Percentiles rank a stretch among this genome's conserved stretches.
Evolutionary conservation across 169 alveolate genomes (phyloP).

Genomic region (Cryptosporidium parvum): DNA sequence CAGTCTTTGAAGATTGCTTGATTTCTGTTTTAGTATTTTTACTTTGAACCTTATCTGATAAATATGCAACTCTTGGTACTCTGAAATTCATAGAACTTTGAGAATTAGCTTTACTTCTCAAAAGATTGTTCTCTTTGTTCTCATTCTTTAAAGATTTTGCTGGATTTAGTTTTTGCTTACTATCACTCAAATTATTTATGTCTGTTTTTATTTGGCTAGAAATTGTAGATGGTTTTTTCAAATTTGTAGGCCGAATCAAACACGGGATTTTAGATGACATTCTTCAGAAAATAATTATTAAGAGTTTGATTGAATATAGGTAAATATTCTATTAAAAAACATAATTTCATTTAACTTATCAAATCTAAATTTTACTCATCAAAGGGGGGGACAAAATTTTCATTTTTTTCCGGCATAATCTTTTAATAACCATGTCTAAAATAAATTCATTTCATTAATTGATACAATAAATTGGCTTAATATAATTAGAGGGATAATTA

Average conservation of each 20-base stretch:
- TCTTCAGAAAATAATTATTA: background rate
- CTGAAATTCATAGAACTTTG: background rate
- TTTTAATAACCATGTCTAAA: background rate
- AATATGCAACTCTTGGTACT: constrained; percentile 64
- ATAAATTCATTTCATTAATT: background rate
- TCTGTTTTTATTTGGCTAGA: background rate
- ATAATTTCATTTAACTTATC: background rate
- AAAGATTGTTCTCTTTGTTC: background rate
- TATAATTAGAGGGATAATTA: no score
- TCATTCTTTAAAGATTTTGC: background rate
- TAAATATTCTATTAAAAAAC: background rate
- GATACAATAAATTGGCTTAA: no score
- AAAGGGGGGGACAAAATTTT: background rate
- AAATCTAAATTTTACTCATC: background rate
- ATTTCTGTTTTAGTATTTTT: background rate
- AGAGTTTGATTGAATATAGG: background rate
- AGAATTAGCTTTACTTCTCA: background rate
- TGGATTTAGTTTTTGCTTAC: background rate
- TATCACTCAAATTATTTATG: background rate
- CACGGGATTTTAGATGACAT: constrained; percentile 24
- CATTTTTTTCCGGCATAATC: constrained; percentile 13
- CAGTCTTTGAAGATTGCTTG: background rate
- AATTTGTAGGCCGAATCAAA: constrained; percentile 13
- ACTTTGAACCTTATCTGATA: background rate
- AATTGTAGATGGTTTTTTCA: background rate